Evolutionary conservation across 192 early-diverging fungal species (phyloP).

Genomic region (Linnemannia elongata): DNA sequence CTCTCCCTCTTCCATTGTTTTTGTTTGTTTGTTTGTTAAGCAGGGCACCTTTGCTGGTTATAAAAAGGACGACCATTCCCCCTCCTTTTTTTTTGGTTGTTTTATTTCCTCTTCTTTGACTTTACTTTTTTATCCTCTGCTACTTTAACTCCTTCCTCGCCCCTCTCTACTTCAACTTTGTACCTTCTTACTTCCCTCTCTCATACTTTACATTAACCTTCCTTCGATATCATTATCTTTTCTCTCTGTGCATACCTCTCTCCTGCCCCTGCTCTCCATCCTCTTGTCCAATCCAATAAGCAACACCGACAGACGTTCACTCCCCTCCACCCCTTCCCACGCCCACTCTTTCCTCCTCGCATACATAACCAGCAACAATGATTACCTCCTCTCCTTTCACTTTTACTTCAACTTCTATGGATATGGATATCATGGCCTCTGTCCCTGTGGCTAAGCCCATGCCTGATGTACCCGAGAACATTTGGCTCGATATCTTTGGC

Average conservation of each 20-base stretch:
- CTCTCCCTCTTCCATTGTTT: background rate
- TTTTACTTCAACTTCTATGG: slow-evolving; percentile 9
- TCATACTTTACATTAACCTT: background rate
- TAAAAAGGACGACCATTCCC: background rate
- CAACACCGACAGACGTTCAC: background rate
- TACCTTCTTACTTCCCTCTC: background rate
- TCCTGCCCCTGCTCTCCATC: background rate
- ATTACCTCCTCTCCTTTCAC: background rate
- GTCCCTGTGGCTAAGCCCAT: slow-evolving; percentile 29
- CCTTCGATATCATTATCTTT: background rate
- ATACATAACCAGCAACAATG: background rate
- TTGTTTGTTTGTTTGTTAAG: slow-evolving; percentile 3
- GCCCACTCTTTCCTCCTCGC: background rate
- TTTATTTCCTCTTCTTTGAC: background rate
- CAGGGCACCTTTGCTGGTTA: background rate
- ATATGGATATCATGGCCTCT: background rate
- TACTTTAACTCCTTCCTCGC: no score
- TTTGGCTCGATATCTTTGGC: slow-evolving; percentile 53
- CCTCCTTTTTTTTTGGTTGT: background rate
- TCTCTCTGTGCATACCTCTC: background rate
- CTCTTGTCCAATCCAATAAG: background rate
- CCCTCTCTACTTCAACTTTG: no score
- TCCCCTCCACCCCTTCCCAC: background rate
- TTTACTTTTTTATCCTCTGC: background rate
- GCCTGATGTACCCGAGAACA: slow-evolving; percentile 47